Percentiles rank a stretch among this genome's conserved stretches.
phyloP scores from a whole-genome alignment of 2,329 filamentous ascomycete species.

The Beauveria australis region DNA sequence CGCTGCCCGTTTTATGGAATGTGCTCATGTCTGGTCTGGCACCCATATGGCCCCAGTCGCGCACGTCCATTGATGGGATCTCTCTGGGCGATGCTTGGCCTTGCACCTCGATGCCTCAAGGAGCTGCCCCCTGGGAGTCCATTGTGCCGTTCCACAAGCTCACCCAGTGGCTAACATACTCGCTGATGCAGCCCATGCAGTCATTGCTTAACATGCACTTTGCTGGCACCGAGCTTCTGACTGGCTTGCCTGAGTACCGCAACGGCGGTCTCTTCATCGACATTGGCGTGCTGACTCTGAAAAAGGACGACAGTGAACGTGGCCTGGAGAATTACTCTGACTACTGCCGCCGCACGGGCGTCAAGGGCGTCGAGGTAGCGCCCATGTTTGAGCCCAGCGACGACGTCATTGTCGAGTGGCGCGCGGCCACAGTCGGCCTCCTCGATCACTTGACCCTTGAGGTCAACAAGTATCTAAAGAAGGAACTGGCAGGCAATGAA shows the following conservation, averaged over 20 bases:
- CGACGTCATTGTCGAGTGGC: conserved; percentile 58
- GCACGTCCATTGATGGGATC: conserved; percentile 78
- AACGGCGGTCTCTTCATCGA: conserved; percentile 87
- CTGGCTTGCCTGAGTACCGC: conserved; percentile 83
- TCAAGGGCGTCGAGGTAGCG: conserved; percentile 48
- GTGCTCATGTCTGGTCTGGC: conserved; percentile 80
- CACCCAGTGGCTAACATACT: conserved; percentile 92
- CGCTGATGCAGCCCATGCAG: conserved; percentile 84
- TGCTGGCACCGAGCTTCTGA: conserved; percentile 71
- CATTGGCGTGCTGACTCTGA: conserved; percentile 71
- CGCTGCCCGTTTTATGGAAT: conserved; percentile 82
- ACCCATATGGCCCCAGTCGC: conserved; percentile 80
- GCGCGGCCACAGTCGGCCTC: conserved; percentile 54
- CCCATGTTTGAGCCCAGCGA: conserved; percentile 52
- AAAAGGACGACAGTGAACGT: conserved; percentile 58
- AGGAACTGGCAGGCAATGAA: conserved; percentile 58
- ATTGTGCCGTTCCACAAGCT: conserved; percentile 91
- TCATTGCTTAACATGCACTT: conserved; percentile 74
- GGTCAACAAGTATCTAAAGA: conserved; percentile 55
- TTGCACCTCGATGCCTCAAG: conserved; percentile 70
- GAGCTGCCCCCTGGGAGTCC: conserved; percentile 58
- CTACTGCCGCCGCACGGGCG: conserved; percentile 63
- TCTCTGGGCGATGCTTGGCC: conserved; percentile 93
- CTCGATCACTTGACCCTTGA: conserved; percentile 45
- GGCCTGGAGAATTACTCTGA: conserved; percentile 56